These are phyloP conservation scores for Acorus gramineus DNA, from an alignment of 106 monocot genomes.

Conservation along the genomic window DNA sequence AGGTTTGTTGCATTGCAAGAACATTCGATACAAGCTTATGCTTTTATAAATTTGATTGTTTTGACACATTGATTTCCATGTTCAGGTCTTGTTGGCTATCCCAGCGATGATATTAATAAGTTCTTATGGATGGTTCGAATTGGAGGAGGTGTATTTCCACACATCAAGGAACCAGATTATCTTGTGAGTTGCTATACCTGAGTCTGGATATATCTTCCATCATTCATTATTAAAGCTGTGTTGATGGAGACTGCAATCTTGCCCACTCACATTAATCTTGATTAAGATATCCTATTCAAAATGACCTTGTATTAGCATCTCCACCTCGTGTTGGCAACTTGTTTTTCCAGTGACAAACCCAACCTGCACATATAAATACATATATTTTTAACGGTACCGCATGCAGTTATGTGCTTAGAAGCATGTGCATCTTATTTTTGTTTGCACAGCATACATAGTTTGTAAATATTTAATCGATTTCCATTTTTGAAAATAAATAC, in stretches of 20 bases:
- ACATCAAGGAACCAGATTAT: constrained; percentile 98
- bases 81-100: constrained; percentile 93
- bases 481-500: neutral
- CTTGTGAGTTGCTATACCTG: constrained; percentile 51
- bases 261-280: too few relatives aligned
- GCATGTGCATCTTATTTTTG: neutral
- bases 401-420: neutral
- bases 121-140: constrained; percentile 99
- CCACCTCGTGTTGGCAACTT: too few relatives aligned
- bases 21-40: neutral
- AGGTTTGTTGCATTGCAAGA: constrained; percentile 23
- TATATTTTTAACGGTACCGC: too few relatives aligned
- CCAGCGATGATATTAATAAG: constrained; percentile 99
- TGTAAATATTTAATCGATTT: neutral
- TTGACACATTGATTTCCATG: constrained; percentile 7
- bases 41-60: neutral
- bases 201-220: too few relatives aligned
- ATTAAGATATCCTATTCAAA: too few relatives aligned
- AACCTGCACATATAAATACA: too few relatives aligned
- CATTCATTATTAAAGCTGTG: too few relatives aligned
- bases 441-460: neutral
- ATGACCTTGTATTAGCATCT: too few relatives aligned
- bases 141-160: constrained; percentile 98
- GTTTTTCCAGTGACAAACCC: too few relatives aligned
- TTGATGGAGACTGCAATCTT: too few relatives aligned